A percentile compares a stretch with the other conserved stretches of the same genome.
Conservation (phyloP, 208 protist species). For the Trypanosoma cruzi region DNA sequence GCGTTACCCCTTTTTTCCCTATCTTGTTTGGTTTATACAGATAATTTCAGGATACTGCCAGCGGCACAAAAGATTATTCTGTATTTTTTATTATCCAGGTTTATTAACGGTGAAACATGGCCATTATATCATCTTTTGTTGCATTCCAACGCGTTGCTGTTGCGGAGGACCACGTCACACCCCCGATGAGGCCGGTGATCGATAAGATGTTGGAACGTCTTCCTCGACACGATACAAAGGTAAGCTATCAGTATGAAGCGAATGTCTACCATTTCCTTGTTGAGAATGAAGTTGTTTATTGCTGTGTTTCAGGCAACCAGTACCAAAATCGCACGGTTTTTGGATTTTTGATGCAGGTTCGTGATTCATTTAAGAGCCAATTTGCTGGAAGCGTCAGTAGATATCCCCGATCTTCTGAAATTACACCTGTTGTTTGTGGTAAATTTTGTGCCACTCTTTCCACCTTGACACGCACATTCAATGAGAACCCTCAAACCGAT, state of each 20-base stretch:
- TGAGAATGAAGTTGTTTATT: conserved; percentile 83
- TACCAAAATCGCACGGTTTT: conserved; percentile 67
- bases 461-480: conserved; percentile 41
- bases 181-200: conserved; percentile 38
- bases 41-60: too few species aligned
- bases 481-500: conserved; percentile 68
- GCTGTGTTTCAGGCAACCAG: conserved; percentile 54
- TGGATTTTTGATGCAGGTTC: conserved; percentile 65
- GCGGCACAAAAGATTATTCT: too few species aligned
- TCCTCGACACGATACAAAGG: conserved; percentile 69
- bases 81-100: too few species aligned
- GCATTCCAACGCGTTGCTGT: conserved; percentile 50
- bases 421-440: conserved; percentile 43
- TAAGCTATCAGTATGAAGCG: conserved; percentile 79
- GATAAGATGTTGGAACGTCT: conserved; percentile 73
- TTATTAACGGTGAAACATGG: conserved; percentile 27
- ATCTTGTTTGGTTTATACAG: too few species aligned
- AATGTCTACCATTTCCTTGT: conserved; percentile 83
- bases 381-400: conserved; percentile 54
- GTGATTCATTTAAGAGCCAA: conserved; percentile 65
- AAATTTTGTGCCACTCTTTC: conserved; percentile 47
- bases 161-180: conserved; percentile 49
- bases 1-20: too few species aligned
- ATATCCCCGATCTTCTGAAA: conserved; percentile 48
- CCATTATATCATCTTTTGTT: conserved; percentile 54